Base-by-base conservation (phyloP, 2,329 filamentous ascomycete genomes). In the Ophiostoma perfectum region DNA sequence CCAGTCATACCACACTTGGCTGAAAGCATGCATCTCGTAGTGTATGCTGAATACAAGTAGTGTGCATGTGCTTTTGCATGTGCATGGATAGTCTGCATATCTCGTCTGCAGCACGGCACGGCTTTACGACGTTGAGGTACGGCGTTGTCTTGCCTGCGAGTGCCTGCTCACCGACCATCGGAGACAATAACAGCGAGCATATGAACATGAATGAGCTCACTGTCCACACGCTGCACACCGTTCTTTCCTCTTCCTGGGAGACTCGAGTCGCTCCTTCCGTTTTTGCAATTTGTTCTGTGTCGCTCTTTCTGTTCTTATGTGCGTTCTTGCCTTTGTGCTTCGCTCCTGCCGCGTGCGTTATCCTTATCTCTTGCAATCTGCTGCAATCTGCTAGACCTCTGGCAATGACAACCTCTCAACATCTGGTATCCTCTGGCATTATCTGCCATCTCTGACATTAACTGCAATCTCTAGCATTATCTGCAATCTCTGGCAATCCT, bases 91-190 rank as follows among this genome's bases (percentile, higher is more conserved):
- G 4, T 58, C 27, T 60, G 27, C 49, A 55, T 38, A 60, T 36
- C 27, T 60, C 27, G 11, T 39, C 55, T 60, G 27, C 55, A 60
- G 27, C 45, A 60, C 27, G 55, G 27, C 55, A 60, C 55, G 55
- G 55, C 55, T 36, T 60, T 60, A 60, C 55, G 27, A 55, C 49
- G 7, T 27, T 27, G 49, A 55, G 49, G 49, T 18, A 55, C 55
- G 55, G 55, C 4, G 11, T 12, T 60, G 55, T 38, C 27, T 18
- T 11, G 55, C 55, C 5, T 60, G 49, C 8, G 9, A 27, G 27
- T 27, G 27, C 27, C 9, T 60, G 11, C 55, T 60, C 55, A 60
- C 55, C 55, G 55, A 60, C 55, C 55, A 60, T 60, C 55, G 55
- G 55, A 60, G 55, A 60, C 49, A 60, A 38, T 16, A 60, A 39